These are phyloP conservation scores for Candida taoyuanica DNA, from an alignment of 805 yeast genomes.

Conservation along the genomic window DNA sequence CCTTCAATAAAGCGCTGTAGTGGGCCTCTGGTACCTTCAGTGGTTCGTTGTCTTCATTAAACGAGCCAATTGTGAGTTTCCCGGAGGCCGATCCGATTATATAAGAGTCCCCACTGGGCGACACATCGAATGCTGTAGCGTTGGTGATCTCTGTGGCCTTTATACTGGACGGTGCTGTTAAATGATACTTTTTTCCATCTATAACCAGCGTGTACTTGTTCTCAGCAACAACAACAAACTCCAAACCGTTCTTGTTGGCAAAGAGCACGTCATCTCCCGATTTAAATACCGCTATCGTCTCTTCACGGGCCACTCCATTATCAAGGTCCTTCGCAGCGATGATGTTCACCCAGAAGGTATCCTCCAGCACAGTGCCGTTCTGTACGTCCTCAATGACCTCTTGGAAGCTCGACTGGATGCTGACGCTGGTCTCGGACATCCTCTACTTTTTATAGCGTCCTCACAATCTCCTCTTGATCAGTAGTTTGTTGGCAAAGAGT, in stretches of 20 bases:
- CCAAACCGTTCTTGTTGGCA: constrained; percentile 14
- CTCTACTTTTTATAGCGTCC: not conserved
- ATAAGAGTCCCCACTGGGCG: constrained; percentile 26
- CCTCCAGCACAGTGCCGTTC: constrained; percentile 23
- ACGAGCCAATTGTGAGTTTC: constrained; percentile 21
- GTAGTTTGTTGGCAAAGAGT: too few species aligned
- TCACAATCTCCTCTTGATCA: not conserved
- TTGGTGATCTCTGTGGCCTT: not conserved
- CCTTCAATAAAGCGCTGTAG: constrained; percentile 38
- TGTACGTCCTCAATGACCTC: constrained; percentile 39
- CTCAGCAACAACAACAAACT: constrained; percentile 6
- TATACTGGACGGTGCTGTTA: constrained; percentile 10
- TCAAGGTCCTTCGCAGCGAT: constrained; percentile 16
- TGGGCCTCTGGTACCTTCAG: constrained; percentile 41
- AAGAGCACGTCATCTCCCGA: constrained; percentile 13
- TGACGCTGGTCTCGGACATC: constrained; percentile 8
- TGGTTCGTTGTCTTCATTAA: not conserved
- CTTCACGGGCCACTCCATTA: constrained; percentile 27
- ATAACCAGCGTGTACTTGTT: constrained; percentile 3
- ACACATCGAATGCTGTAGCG: constrained; percentile 32
- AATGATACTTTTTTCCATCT: constrained; percentile 12
- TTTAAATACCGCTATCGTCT: constrained; percentile 25
- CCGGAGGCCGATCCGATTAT: constrained; percentile 36
- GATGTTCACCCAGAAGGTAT: constrained; percentile 40
- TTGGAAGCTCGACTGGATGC: constrained; percentile 40